Evolutionary conservation across 2,329 filamentous ascomycete genomes (phyloP).

Genomic region (Stemphylium lycopersici): DNA sequence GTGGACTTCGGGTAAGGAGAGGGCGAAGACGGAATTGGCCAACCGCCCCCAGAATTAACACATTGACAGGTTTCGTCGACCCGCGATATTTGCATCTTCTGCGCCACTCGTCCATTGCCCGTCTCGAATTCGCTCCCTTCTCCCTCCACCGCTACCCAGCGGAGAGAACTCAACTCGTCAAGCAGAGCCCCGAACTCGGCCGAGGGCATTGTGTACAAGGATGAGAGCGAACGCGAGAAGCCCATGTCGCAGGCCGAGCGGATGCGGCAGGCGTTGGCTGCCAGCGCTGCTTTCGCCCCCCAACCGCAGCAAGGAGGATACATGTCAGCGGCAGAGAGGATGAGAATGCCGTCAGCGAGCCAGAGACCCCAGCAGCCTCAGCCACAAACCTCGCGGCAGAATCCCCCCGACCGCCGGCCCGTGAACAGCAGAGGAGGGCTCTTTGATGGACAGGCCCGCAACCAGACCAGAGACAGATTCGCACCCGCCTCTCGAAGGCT

Average conservation of each 20-base stretch:
- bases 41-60: conserved; percentile 4
- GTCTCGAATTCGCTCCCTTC: conserved; percentile 23
- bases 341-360: conserved; percentile 15
- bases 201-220: conserved; percentile 36
- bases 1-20: conserved; percentile 34
- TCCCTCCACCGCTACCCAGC: conserved; percentile 29
- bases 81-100: conserved; percentile 49
- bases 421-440: conserved; percentile 20
- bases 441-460: conserved; percentile 25
- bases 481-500: conserved; percentile 13
- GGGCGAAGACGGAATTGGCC: neutral
- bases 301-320: conserved; percentile 20
- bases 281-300: conserved; percentile 21
- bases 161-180: conserved; percentile 42
- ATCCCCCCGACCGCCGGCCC: conserved; percentile 19
- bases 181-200: conserved; percentile 40
- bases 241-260: conserved; percentile 35
- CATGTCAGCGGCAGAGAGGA: conserved; percentile 26
- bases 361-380: conserved; percentile 15
- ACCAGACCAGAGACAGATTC: conserved; percentile 26
- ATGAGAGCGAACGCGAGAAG: conserved; percentile 22
- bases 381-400: conserved; percentile 18
- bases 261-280: conserved; percentile 34
- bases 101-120: conserved; percentile 44
- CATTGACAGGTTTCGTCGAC: conserved; percentile 38